Evolutionary conservation across 1,139 yeast genomes (phyloP).

Genomic region (Blastobotrys persicus): DNA sequence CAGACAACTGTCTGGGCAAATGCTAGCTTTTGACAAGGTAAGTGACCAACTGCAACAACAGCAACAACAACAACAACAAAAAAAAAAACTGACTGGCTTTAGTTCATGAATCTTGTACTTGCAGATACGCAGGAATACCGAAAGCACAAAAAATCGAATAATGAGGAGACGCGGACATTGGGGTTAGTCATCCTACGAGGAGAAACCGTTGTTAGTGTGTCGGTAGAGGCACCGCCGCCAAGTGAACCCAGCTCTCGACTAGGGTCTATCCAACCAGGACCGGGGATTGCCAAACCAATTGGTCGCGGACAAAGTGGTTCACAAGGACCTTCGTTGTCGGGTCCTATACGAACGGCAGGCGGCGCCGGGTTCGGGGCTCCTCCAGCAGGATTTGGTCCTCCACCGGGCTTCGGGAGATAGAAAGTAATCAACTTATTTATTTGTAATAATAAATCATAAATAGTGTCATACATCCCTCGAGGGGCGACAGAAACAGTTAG

Average conservation of each 20-base stretch:
- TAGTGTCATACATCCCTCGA: too few species aligned
- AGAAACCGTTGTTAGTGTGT: constrained; percentile 79
- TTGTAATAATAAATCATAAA: neutral
- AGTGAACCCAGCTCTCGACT: constrained; percentile 47
- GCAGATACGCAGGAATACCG: constrained; percentile 85
- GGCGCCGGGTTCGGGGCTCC: constrained; percentile 31
- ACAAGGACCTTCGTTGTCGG: constrained; percentile 25
- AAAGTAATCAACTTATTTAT: neutral
- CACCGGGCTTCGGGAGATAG: constrained; percentile 15
- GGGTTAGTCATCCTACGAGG: constrained; percentile 88
- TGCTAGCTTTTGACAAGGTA: constrained; percentile 78
- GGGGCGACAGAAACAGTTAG: too few species aligned
- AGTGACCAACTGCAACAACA: too few species aligned
- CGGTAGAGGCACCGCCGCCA: constrained; percentile 77
- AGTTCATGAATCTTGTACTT: constrained; percentile 78
- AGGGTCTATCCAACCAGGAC: constrained; percentile 42
- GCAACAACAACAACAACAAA: neutral
- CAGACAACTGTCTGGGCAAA: constrained; percentile 71
- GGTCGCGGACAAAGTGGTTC: constrained; percentile 31
- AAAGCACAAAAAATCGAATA: constrained; percentile 57
- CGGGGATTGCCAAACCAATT: constrained; percentile 46
- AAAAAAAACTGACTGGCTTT: neutral
- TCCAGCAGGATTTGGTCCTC: constrained; percentile 32
- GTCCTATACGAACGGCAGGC: constrained; percentile 31
- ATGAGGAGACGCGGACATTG: constrained; percentile 64